phyloP scores from a whole-genome alignment of 2,329 filamentous ascomycete species.

The Fusarium devonianum region DNA sequence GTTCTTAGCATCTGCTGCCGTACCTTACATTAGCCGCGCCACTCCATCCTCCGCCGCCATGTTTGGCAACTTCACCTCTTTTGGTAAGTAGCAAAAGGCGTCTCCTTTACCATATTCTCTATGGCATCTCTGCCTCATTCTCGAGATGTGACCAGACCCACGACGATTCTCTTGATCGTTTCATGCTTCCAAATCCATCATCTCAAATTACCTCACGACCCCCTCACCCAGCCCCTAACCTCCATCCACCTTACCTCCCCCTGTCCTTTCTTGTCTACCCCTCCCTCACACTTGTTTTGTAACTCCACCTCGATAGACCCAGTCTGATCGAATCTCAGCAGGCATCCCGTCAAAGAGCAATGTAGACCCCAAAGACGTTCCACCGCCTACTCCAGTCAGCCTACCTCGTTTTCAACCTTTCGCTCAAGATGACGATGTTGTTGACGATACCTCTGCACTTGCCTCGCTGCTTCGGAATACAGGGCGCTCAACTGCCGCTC shows the following conservation, averaged over 20 bases:
- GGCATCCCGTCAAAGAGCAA: slow-evolving; percentile 41
- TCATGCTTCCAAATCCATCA: slow-evolving; percentile 20
- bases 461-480: slow-evolving; percentile 61
- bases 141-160: not conserved
- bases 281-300: slow-evolving; percentile 19
- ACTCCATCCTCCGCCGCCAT: slow-evolving; percentile 43
- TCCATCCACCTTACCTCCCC: slow-evolving; percentile 9
- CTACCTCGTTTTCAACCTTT: slow-evolving; percentile 57
- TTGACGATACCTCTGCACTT: slow-evolving; percentile 49
- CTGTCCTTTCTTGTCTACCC: slow-evolving; percentile 12
- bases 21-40: slow-evolving; percentile 33
- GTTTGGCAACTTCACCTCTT: slow-evolving; percentile 53
- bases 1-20: slow-evolving; percentile 20
- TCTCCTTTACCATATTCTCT: slow-evolving; percentile 18
- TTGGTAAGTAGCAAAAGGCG: slow-evolving; percentile 46
- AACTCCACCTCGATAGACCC: slow-evolving; percentile 27
- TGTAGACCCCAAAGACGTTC: slow-evolving; percentile 59
- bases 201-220: slow-evolving; percentile 23
- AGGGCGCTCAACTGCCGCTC: slow-evolving; percentile 53
- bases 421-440: slow-evolving; percentile 42
- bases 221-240: too few species aligned
- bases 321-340: slow-evolving; percentile 39
- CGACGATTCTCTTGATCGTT: slow-evolving; percentile 1
- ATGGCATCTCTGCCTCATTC: not conserved
- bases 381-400: slow-evolving; percentile 62